phyloP scores from a whole-genome alignment of 805 yeast genomes.

The Yamadazyma sp. region DNA sequence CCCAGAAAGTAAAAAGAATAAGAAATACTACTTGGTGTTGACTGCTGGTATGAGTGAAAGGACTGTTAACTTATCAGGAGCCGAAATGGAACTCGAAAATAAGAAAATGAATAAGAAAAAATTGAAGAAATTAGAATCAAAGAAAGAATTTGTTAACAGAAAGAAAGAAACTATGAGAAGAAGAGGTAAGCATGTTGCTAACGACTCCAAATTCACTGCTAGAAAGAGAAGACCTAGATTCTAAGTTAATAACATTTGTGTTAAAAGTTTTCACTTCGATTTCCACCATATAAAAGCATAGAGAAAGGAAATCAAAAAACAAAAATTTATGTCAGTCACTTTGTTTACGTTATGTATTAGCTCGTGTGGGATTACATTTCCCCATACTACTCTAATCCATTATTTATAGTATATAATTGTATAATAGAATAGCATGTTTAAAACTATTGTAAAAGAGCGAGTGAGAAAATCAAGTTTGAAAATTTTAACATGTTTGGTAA shows the following conservation, averaged over 20 bases:
- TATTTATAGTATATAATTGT: no score
- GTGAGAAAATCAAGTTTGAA: no score
- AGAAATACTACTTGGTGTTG: conserved; percentile 84
- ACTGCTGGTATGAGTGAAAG: conserved; percentile 82
- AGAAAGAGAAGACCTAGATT: conserved; percentile 53
- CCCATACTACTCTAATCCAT: no score
- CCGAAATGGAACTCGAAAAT: conserved; percentile 68
- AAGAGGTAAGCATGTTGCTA: conserved; percentile 86
- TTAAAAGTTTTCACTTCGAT: not conserved
- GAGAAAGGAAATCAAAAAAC: no score
- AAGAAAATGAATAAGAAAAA: conserved; percentile 44
- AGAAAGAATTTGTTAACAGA: conserved; percentile 77
- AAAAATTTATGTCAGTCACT: no score
- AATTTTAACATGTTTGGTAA: no score
- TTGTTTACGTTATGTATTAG: no score
- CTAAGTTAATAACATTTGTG: conserved; percentile 11
- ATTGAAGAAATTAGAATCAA: conserved; percentile 61
- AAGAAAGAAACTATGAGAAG: conserved; percentile 92
- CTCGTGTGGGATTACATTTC: no score
- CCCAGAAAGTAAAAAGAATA: conserved; percentile 87
- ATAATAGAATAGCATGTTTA: no score
- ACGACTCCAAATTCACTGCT: conserved; percentile 89
- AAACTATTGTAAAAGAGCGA: no score
- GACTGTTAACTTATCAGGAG: conserved; percentile 73
- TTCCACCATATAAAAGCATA: not conserved